A percentile compares a stretch with the other conserved stretches of the same genome.
Evolutionary conservation across 768 basidiomycete genomes (phyloP).

Genomic region (Pleurotus djamor): DNA sequence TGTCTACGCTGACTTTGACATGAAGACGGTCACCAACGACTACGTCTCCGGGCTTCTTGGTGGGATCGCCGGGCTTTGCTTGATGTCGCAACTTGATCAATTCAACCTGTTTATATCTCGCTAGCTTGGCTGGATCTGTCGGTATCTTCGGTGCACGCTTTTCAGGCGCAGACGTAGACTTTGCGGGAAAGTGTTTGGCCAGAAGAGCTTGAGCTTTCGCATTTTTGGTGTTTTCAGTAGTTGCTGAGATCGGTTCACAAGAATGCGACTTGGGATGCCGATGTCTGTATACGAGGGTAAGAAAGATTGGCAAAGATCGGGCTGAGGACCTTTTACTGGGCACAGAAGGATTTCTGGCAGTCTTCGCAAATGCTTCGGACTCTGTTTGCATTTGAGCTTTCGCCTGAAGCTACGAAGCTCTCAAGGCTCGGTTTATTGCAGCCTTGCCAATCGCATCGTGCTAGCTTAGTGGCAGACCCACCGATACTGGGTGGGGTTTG

Average conservation of each 20-base stretch:
- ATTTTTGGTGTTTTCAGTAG: conserved; percentile 29
- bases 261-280: conserved; percentile 62
- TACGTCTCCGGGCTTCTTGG: conserved; percentile 43
- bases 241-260: conserved; percentile 32
- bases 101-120: conserved; percentile 55
- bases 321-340: conserved; percentile 39
- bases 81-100: conserved; percentile 75
- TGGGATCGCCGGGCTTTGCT: conserved; percentile 62
- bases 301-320: conserved; percentile 9
- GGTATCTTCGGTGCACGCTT: conserved; percentile 29
- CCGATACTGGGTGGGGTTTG: conserved; percentile 3
- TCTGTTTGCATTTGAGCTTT: conserved; percentile 20
- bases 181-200: conserved; percentile 44
- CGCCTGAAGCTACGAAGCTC: conserved; percentile 23
- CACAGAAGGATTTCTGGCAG: conserved; percentile 63
- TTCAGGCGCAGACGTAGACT: conserved; percentile 16
- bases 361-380: conserved; percentile 41
- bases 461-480: conserved; percentile 26
- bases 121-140: conserved; percentile 51
- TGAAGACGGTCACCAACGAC: conserved; percentile 59
- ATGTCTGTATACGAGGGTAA: conserved; percentile 43
- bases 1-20: conserved; percentile 38
- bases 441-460: conserved; percentile 44
- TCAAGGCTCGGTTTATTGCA: conserved; percentile 60
- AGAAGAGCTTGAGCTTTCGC: conserved; percentile 51